Percentiles rank a stretch among this genome's conserved stretches.
These are phyloP conservation scores for Fusarium duplospermum DNA, from an alignment of 2,329 filamentous ascomycete genomes.

Conservation along the genomic window DNA sequence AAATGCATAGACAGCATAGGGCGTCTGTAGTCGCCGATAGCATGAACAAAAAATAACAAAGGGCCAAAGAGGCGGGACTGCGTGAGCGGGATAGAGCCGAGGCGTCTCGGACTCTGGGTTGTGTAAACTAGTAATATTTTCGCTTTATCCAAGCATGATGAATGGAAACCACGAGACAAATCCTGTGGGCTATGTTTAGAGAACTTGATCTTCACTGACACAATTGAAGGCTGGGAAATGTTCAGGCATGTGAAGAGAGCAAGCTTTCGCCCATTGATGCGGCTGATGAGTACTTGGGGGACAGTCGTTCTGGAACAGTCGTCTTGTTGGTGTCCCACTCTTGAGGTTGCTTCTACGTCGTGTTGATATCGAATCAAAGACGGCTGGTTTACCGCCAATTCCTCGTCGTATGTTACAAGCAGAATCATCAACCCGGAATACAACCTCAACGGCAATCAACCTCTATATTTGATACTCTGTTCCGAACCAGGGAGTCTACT, in stretches of 20 bases:
- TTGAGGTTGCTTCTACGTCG: neutral
- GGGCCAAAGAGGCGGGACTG: slow-evolving; percentile 37
- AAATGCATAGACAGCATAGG: slow-evolving; percentile 27
- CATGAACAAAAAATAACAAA: slow-evolving; percentile 30
- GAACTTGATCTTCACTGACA: neutral
- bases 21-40: slow-evolving; percentile 25
- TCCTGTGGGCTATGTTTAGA: slow-evolving; percentile 19
- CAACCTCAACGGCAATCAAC: neutral
- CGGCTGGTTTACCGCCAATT: neutral
- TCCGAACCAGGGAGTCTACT: neutral
- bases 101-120: slow-evolving; percentile 41
- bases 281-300: neutral
- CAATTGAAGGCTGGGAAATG: neutral
- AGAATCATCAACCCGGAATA: neutral
- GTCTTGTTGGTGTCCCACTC: neutral
- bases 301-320: neutral
- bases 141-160: slow-evolving; percentile 45
- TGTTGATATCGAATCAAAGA: neutral
- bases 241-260: neutral
- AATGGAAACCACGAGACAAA: slow-evolving; percentile 39
- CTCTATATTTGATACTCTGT: neutral
- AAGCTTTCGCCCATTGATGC: neutral
- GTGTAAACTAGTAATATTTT: slow-evolving; percentile 49
- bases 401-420: neutral
- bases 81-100: slow-evolving; percentile 39